A percentile compares a stretch with the other conserved stretches of the same genome.
Conservation (phyloP, 2,329 filamentous ascomycete genomes). For the Pseudodiploospora longispora region DNA sequence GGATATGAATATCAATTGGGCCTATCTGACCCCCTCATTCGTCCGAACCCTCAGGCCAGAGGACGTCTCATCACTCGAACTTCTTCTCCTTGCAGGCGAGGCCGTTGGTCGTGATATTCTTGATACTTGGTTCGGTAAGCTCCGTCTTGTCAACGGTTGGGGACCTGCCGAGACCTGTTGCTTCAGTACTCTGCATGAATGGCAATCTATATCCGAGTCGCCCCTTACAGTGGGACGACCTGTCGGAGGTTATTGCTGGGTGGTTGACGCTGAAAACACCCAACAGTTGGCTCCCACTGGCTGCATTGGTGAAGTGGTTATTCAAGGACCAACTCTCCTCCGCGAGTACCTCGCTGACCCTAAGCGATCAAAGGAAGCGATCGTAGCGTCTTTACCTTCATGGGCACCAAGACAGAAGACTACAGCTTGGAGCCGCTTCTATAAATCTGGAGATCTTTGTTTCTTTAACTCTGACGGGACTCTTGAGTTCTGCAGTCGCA, state of each 20-base stretch:
- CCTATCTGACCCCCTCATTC: background rate
- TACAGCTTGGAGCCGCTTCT: no score
- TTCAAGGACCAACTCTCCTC: slow-evolving; percentile 14
- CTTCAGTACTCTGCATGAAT: slow-evolving; percentile 1
- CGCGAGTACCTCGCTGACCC: slow-evolving; percentile 7
- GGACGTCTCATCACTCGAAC: background rate
- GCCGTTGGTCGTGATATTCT: background rate
- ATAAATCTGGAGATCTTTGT: no score
- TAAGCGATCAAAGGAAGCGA: no score
- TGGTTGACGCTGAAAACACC: slow-evolving; percentile 10
- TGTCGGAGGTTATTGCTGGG: slow-evolving; percentile 10
- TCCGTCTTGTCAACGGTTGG: background rate
- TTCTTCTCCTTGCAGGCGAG: background rate
- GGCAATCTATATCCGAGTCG: background rate
- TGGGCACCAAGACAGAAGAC: no score
- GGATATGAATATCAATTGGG: slow-evolving; percentile 2
- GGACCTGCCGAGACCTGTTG: background rate
- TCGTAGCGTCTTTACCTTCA: no score
- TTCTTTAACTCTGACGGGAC: no score
- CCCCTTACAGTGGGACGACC: slow-evolving; percentile 5
- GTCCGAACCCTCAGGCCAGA: background rate
- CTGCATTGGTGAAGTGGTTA: slow-evolving; percentile 13
- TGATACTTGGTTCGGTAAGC: background rate
- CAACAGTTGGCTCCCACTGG: slow-evolving; percentile 11
- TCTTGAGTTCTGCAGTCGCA: no score